These are phyloP conservation scores for Penicillium sp. DNA, from an alignment of 2,329 filamentous ascomycete genomes.

Conservation along the genomic window DNA sequence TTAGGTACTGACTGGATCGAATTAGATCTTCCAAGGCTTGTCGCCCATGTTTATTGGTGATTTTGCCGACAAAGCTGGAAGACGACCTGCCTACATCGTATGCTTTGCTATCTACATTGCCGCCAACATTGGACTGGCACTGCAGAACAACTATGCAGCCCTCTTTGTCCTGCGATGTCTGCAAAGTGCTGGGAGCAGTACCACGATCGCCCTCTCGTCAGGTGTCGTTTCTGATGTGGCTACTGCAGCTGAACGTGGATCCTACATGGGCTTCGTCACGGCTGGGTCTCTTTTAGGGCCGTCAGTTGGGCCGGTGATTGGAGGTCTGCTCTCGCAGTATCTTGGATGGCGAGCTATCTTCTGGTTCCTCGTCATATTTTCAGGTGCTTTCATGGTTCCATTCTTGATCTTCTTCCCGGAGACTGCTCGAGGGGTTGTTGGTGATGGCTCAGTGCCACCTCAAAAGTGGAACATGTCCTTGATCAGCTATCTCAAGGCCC, in stretches of 20 bases:
- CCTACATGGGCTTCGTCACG: slow-evolving; percentile 45
- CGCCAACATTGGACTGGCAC: slow-evolving; percentile 43
- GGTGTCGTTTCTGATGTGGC: slow-evolving; percentile 45
- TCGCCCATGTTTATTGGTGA: slow-evolving; percentile 56
- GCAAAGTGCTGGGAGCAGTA: slow-evolving; percentile 46
- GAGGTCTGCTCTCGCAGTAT: slow-evolving; percentile 38
- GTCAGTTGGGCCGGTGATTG: slow-evolving; percentile 40
- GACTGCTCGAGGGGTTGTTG: slow-evolving; percentile 42
- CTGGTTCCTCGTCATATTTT: slow-evolving; percentile 54
- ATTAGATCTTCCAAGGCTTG: slow-evolving; percentile 55
- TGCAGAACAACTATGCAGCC: slow-evolving; percentile 42
- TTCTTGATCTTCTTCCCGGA: slow-evolving; percentile 43
- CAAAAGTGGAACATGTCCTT: slow-evolving; percentile 42
- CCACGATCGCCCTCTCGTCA: slow-evolving; percentile 44
- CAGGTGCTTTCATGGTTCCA: slow-evolving; percentile 40
- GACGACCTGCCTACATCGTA: slow-evolving; percentile 54
- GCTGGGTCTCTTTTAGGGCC: slow-evolving; percentile 38
- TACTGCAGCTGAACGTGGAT: slow-evolving; percentile 41
- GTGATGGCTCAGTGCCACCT: slow-evolving; percentile 40
- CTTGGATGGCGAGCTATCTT: slow-evolving; percentile 47
- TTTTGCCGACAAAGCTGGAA: slow-evolving; percentile 53
- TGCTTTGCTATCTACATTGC: slow-evolving; percentile 55
- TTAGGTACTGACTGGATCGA: slow-evolving; percentile 7
- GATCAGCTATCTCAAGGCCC: slow-evolving; percentile 30
- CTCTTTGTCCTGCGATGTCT: slow-evolving; percentile 43